Evolutionary conservation across 345 rosid genomes (phyloP).

Genomic region (Ailanthus altissimus): DNA sequence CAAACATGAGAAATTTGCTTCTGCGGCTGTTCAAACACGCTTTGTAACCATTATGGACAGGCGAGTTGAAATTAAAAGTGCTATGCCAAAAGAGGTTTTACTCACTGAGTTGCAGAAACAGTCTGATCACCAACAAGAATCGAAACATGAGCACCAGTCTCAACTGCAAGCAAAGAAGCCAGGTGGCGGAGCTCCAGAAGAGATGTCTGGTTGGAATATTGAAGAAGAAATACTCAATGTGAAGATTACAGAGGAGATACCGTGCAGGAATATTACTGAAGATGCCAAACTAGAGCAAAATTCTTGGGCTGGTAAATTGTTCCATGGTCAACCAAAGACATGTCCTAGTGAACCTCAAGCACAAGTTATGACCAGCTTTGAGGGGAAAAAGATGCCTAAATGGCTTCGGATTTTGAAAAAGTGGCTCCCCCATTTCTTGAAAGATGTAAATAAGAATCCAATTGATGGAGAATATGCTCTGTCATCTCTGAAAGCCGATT

Average conservation of each 20-base stretch:
- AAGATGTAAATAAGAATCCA: slow-evolving; percentile 31
- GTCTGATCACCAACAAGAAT: slow-evolving; percentile 21
- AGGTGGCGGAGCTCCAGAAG: slow-evolving; percentile 12
- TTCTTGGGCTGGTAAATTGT: slow-evolving; percentile 54
- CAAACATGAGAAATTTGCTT: slow-evolving; percentile 45
- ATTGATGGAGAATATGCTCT: slow-evolving; percentile 59
- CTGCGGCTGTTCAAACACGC: slow-evolving; percentile 51
- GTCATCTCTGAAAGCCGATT: slow-evolving; percentile 82
- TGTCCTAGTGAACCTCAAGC: slow-evolving; percentile 22
- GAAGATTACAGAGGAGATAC: slow-evolving; percentile 22
- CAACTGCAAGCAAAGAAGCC: slow-evolving; percentile 17
- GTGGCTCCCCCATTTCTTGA: slow-evolving; percentile 68
- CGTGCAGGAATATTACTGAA: slow-evolving; percentile 16
- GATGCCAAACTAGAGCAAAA: slow-evolving; percentile 30
- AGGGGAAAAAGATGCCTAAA: slow-evolving; percentile 31
- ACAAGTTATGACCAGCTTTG: neutral
- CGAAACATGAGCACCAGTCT: slow-evolving; percentile 23
- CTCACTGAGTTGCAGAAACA: slow-evolving; percentile 30
- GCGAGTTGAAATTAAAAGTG: slow-evolving; percentile 60
- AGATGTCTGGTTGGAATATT: slow-evolving; percentile 1
- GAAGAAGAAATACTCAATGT: slow-evolving; percentile 10
- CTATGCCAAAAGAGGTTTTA: slow-evolving; percentile 29
- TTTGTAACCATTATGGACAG: slow-evolving; percentile 46
- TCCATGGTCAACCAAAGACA: slow-evolving; percentile 38
- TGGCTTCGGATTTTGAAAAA: slow-evolving; percentile 67